Evolutionary conservation across 148 eudicot genomes (phyloP).

Genomic region (Fagopyrum esculentum): DNA sequence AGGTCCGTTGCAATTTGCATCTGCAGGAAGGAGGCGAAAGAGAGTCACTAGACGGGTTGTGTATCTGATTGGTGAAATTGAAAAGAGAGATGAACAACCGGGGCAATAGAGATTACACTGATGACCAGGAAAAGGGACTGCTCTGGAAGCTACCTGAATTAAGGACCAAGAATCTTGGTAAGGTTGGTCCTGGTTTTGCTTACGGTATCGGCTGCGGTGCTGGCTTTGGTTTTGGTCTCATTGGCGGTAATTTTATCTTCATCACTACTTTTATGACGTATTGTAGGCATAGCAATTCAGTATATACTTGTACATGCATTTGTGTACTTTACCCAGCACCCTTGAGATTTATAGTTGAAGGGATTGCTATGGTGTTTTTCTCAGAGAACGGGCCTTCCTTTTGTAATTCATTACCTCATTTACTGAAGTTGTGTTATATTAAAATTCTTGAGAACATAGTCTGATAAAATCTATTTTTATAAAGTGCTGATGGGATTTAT

Average conservation of each 20-base stretch:
- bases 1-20: background rate
- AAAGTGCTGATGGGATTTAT: too few relatives aligned
- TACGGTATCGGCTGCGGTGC: slow-evolving; percentile 43
- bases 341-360: too few relatives aligned
- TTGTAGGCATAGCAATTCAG: background rate
- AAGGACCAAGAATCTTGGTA: slow-evolving; percentile 41
- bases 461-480: too few relatives aligned
- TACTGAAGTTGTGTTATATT: too few relatives aligned
- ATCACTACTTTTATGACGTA: background rate
- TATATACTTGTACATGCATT: too few relatives aligned
- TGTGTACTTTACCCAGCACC: too few relatives aligned
- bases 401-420: too few relatives aligned
- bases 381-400: too few relatives aligned
- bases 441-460: too few relatives aligned
- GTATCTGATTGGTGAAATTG: background rate
- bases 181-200: slow-evolving; percentile 62
- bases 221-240: slow-evolving; percentile 58
- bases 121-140: slow-evolving; percentile 35
- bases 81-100: slow-evolving; percentile 12
- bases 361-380: too few relatives aligned
- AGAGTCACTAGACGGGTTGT: background rate
- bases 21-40: background rate
- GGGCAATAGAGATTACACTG: slow-evolving; percentile 16
- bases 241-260: slow-evolving; percentile 40
- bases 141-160: slow-evolving; percentile 60